Evolutionary conservation across 148 eudicot species (phyloP), one percentile per base, ranked within the genome.

Genomic region (Nepenthes mirabilis): DNA sequence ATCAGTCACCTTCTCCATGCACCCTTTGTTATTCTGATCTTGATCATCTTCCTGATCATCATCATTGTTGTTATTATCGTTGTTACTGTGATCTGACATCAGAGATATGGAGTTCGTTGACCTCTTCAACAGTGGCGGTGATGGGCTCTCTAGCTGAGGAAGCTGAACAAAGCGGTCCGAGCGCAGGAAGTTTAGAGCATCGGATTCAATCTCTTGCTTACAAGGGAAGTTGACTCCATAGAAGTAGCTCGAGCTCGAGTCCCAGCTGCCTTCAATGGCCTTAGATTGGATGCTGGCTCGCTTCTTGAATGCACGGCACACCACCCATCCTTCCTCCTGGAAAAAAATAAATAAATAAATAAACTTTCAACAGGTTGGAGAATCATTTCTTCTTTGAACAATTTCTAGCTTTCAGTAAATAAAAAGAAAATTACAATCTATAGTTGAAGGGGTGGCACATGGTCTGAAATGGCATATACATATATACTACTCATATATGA

Each of bases 61-160:
- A 6, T 36, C 13, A 47, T 54, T 68, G 50, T 2, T 54, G 13
- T 32, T 65, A 36, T 53, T 61, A 52, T 47, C 50, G 14, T 34
- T 56, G 37, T 65, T 54, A 33, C 61, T 67, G 36, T 70, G 70
- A 37, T 71, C 67, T 9, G 82, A 80, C n/a, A 74, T 35, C 2
- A 68, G 55, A 48, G 84, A 79, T 33, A 59, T 61, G 6, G 86
- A 74, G 58, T 68, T 68, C 23, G 62, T 37, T 1, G 82, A 75
- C 66, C 80, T 76, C 61, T 77, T 82, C 11, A 70, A 45, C 14
- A 66, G 40, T 34, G 84, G 82, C 3, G 82, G 60, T 34, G 89
- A 74, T 40, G 90, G 84, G 80, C 84, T 85, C 52, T 85, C 87
- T 1, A 88, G 86, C 77, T 85, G 90, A 36, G 97, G 95, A 54